Percentiles rank a stretch among this genome's conserved stretches.
These are phyloP conservation scores for Tolypocladium amazonense DNA, from an alignment of 2,329 filamentous ascomycete species.

Conservation along the genomic window DNA sequence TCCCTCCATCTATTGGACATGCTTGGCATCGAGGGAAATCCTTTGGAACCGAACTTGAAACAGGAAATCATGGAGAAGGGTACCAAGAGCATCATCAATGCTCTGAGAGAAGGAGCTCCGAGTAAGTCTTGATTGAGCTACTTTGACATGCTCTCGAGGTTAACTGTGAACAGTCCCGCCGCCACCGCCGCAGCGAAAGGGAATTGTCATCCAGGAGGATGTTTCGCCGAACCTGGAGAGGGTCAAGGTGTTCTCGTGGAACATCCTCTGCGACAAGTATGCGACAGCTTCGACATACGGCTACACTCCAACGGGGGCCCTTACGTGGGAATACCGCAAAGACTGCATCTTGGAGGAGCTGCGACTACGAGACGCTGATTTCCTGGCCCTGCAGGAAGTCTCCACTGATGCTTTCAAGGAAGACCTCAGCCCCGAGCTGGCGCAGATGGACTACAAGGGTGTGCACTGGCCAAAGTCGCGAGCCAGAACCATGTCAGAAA, in stretches of 20 bases:
- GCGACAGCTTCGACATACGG: slow-evolving; percentile 79
- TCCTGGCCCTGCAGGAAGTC: slow-evolving; percentile 88
- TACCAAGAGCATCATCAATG: slow-evolving; percentile 73
- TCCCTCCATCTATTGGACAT: slow-evolving; percentile 82
- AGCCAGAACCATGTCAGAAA: slow-evolving; percentile 83
- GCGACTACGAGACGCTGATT: slow-evolving; percentile 68
- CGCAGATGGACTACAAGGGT: slow-evolving; percentile 83
- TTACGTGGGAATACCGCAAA: slow-evolving; percentile 80
- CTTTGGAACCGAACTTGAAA: slow-evolving; percentile 65
- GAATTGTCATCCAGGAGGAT: slow-evolving; percentile 67
- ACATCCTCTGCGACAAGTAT: slow-evolving; percentile 90
- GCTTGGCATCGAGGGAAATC: slow-evolving; percentile 87
- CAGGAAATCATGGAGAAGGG: slow-evolving; percentile 78
- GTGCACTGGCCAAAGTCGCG: slow-evolving; percentile 87
- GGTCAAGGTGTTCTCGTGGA: slow-evolving; percentile 85
- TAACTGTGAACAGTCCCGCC: slow-evolving; percentile 49
- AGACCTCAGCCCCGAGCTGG: slow-evolving; percentile 78
- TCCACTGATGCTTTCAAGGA: slow-evolving; percentile 87
- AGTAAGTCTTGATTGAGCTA: slow-evolving; percentile 43
- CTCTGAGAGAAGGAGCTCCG: slow-evolving; percentile 73
- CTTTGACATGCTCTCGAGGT: too few species aligned
- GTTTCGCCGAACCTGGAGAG: slow-evolving; percentile 50
- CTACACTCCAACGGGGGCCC: slow-evolving; percentile 72
- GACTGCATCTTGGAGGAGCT: slow-evolving; percentile 78
- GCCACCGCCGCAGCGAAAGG: slow-evolving; percentile 65